Percentiles rank a stretch among this genome's conserved stretches.
Conservation (phyloP, 768 basidiomycete genomes). For the Leccinum olivaceopallidum region DNA sequence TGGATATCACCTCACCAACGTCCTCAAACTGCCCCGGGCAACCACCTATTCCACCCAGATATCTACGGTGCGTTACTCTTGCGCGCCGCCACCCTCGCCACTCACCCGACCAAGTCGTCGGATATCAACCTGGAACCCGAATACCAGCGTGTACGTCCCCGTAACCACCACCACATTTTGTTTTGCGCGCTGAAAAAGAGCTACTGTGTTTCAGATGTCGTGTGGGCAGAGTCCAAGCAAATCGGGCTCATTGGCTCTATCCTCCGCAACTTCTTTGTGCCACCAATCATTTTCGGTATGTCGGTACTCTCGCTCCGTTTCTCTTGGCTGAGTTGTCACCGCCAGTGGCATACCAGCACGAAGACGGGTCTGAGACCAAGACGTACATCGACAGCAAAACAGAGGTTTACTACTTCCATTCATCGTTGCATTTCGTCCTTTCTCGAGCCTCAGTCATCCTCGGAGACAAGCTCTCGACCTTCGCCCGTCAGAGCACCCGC, state of each 20-base stretch:
- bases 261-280: slow-evolving; percentile 77
- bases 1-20: slow-evolving; percentile 40
- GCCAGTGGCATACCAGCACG: slow-evolving; percentile 47
- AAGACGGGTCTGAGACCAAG: slow-evolving; percentile 66
- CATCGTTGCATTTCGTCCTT: slow-evolving; percentile 45
- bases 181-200: no score
- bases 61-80: slow-evolving; percentile 45
- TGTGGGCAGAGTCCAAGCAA: slow-evolving; percentile 79
- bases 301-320: no score
- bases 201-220: slow-evolving; percentile 50
- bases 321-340: no score
- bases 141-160: slow-evolving; percentile 64
- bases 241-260: slow-evolving; percentile 75
- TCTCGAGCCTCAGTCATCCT: not conserved
- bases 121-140: slow-evolving; percentile 76
- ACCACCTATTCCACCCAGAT: slow-evolving; percentile 62
- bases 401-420: slow-evolving; percentile 68
- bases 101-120: slow-evolving; percentile 53
- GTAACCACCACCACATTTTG: no score
- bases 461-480: no score
- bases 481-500: no score
- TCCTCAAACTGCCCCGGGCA: slow-evolving; percentile 54
- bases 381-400: slow-evolving; percentile 80
- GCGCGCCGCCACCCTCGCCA: not conserved
- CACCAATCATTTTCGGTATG: slow-evolving; percentile 74